Evolutionary conservation across 2,329 filamentous ascomycete genomes (phyloP).

Genomic region (Cladosporium oxysporum): DNA sequence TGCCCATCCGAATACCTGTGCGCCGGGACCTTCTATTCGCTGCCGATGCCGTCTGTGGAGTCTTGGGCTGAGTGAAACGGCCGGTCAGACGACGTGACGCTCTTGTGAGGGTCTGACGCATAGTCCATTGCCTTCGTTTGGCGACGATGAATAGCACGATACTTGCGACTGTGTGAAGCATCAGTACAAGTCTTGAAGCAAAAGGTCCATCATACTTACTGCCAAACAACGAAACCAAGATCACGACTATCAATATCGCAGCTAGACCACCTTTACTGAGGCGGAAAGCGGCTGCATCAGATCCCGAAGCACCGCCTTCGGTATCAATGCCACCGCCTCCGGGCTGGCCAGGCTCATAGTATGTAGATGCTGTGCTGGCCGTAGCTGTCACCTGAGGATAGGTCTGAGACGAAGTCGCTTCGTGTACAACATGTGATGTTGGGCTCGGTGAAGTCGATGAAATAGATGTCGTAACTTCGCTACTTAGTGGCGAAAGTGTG

Average conservation of each 20-base stretch:
- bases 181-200: neutral
- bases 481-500: neutral
- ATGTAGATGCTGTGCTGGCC: neutral
- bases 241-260: constrained; percentile 73
- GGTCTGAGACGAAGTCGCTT: constrained; percentile 1
- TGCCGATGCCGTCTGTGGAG: constrained; percentile 12
- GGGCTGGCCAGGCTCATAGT: constrained; percentile 13
- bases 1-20: constrained; percentile 27
- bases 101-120: constrained; percentile 69
- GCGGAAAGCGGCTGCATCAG: constrained; percentile 56
- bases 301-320: constrained; percentile 65
- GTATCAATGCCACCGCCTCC: constrained; percentile 29
- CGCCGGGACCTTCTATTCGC: constrained; percentile 27
- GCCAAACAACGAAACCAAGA: constrained; percentile 61
- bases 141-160: constrained; percentile 74
- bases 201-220: constrained; percentile 53
- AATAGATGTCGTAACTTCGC: neutral
- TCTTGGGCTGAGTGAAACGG: constrained; percentile 32
- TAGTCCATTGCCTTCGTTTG: constrained; percentile 82
- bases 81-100: constrained; percentile 56
- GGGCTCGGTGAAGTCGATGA: neutral
- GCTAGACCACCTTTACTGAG: constrained; percentile 70
- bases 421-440: neutral
- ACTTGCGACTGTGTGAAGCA: constrained; percentile 55
- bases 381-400: neutral